Conservation (phyloP, 257 asterid species). For the Dorcoceras hygrometricum region DNA sequence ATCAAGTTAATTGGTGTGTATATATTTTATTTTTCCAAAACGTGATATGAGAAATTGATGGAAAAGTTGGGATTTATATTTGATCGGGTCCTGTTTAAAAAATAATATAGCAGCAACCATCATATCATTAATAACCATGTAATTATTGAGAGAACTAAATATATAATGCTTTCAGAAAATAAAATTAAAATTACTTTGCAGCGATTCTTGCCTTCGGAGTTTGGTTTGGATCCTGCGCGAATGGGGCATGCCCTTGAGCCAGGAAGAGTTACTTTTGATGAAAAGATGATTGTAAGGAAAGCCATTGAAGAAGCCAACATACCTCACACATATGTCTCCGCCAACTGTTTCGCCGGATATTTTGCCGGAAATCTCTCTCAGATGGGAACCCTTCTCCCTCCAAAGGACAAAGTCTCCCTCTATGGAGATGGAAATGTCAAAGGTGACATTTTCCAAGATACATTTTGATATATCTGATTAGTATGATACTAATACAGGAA, state of each 20-base stretch:
- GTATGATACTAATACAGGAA: no score
- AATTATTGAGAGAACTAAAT: no score
- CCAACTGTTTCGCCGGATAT: slow-evolving; percentile 77
- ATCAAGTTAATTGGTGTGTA: no score
- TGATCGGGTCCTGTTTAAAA: no score
- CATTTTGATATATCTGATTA: no score
- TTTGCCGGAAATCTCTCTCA: slow-evolving; percentile 73
- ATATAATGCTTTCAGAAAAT: no score
- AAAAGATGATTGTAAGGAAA: slow-evolving; percentile 64
- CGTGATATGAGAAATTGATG: no score
- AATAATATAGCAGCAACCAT: no score
- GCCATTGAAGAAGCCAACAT: slow-evolving; percentile 71
- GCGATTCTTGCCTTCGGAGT: slow-evolving; percentile 91
- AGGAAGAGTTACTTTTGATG: slow-evolving; percentile 81
- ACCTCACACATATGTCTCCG: slow-evolving; percentile 70
- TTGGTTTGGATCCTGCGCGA: slow-evolving; percentile 66
- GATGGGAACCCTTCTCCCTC: slow-evolving; percentile 68
- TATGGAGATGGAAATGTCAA: slow-evolving; percentile 65
- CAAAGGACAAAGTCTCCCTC: slow-evolving; percentile 41
- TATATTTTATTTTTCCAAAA: no score
- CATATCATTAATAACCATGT: no score
- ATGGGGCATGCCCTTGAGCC: slow-evolving; percentile 77
- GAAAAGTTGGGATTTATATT: no score
- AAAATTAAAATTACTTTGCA: slow-evolving; percentile 16
- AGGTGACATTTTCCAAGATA: no score